These are phyloP conservation scores for Corallochytrium limacisporum DNA, from an alignment of 78 protist genomes.

Conservation along the genomic window DNA sequence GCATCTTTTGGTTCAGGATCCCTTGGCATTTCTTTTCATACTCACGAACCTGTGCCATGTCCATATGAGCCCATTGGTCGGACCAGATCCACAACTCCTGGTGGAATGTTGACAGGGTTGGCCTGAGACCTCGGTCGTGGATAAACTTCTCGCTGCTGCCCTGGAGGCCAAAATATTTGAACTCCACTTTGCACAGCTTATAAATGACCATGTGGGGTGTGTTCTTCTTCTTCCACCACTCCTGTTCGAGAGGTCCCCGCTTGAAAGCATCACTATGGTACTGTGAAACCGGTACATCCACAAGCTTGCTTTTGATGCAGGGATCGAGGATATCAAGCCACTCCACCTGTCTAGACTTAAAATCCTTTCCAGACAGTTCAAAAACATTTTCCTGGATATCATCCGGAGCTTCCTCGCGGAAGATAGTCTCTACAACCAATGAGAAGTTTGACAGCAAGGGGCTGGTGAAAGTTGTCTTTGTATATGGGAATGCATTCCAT, in stretches of 20 bases:
- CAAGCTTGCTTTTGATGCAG: too few species aligned
- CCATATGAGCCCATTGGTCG: slow-evolving; percentile 64
- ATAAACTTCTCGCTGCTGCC: slow-evolving; percentile 38
- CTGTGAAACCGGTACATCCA: too few species aligned
- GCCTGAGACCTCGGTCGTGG: not conserved
- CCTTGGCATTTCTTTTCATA: slow-evolving; percentile 25
- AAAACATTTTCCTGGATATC: slow-evolving; percentile 36
- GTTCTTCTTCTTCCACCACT: not conserved
- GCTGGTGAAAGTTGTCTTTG: not conserved
- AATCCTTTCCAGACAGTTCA: not conserved
- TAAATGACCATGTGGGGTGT: slow-evolving; percentile 46
- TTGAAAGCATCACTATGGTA: too few species aligned
- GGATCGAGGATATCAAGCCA: slow-evolving; percentile 47
- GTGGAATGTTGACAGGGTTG: slow-evolving; percentile 8
- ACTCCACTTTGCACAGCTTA: slow-evolving; percentile 53
- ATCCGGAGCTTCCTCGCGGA: slow-evolving; percentile 19
- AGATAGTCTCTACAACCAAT: slow-evolving; percentile 45
- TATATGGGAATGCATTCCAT: slow-evolving; percentile 67
- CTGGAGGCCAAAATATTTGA: slow-evolving; percentile 59
- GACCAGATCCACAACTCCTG: slow-evolving; percentile 65
- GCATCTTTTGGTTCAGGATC: not conserved
- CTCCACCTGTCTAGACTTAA: slow-evolving; percentile 32
- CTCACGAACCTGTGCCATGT: slow-evolving; percentile 37
- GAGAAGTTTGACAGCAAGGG: slow-evolving; percentile 29
- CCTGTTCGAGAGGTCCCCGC: slow-evolving; percentile 37